Conservation (phyloP, 139 green algal species). For the Chlamydomonas urium region DNA sequence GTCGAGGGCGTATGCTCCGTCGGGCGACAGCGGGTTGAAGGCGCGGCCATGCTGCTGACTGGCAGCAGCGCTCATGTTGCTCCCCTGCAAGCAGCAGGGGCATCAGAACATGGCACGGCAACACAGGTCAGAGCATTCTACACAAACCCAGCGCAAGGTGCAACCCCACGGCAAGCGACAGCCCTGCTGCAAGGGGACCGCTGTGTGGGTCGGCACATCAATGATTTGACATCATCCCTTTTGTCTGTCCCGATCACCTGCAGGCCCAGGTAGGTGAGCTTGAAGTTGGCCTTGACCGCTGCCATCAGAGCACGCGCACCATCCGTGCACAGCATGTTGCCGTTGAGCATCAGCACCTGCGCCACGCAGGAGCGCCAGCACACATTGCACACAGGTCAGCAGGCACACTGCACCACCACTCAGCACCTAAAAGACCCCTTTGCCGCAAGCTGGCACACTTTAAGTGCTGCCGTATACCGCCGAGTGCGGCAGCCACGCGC, state of each 20-base stretch:
- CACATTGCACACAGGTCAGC: too few species aligned
- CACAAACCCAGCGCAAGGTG: too few species aligned
- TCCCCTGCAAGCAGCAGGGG: conserved; percentile 29
- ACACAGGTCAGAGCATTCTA: background rate
- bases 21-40: conserved; percentile 66
- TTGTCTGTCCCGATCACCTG: conserved; percentile 31
- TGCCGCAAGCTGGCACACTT: too few species aligned
- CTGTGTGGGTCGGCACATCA: too few species aligned
- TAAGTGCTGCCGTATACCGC: too few species aligned
- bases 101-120: background rate
- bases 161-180: too few species aligned
- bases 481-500: too few species aligned
- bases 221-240: too few species aligned
- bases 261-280: conserved; percentile 58
- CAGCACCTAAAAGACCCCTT: too few species aligned
- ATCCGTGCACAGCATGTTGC: conserved; percentile 60
- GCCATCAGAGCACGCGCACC: conserved; percentile 63
- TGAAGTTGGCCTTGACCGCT: conserved; percentile 53
- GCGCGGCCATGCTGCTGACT: conserved; percentile 11
- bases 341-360: conserved; percentile 49
- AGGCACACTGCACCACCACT: too few species aligned
- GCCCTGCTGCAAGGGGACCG: too few species aligned
- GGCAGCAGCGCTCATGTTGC: conserved; percentile 45
- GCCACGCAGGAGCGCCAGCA: too few species aligned
- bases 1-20: conserved; percentile 55